Evolutionary conservation across 345 rosid genomes (phyloP).

Genomic region (Camelina sativa): DNA sequence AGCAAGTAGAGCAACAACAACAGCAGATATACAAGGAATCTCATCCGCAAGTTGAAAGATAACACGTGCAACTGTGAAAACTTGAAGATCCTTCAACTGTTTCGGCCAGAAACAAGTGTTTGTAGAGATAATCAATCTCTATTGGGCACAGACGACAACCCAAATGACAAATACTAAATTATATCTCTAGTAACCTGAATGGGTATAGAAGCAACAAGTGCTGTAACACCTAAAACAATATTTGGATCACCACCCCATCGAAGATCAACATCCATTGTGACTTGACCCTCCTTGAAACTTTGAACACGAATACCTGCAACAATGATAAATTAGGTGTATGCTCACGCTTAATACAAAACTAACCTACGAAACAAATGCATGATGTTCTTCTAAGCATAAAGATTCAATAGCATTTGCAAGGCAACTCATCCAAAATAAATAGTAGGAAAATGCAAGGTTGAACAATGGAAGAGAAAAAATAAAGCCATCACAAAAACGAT

Average conservation of each 20-base stretch:
- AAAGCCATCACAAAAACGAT: conserved; percentile 14
- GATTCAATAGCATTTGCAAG: neutral
- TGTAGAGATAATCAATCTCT: neutral
- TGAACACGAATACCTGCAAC: conserved; percentile 93
- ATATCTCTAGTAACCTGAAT: conserved; percentile 68
- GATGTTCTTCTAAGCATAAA: conserved; percentile 4
- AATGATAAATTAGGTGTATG: conserved; percentile 33
- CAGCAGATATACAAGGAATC: conserved; percentile 98
- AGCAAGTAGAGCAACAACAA: conserved; percentile 92
- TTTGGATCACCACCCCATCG: conserved; percentile 99
- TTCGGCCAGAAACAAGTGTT: conserved; percentile 37
- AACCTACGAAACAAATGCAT: neutral
- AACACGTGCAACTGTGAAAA: conserved; percentile 89
- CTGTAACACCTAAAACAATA: conserved; percentile 90
- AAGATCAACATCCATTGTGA: conserved; percentile 94
- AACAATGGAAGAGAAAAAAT: conserved; percentile 4
- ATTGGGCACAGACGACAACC: neutral
- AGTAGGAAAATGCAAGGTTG: conserved; percentile 12
- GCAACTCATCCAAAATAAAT: conserved; percentile 19
- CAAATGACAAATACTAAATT: neutral
- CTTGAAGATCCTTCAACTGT: conserved; percentile 98
- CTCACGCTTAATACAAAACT: conserved; percentile 10
- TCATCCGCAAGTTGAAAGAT: conserved; percentile 98
- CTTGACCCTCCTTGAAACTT: conserved; percentile 95
- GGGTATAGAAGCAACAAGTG: conserved; percentile 96